Percentiles rank a stretch among this genome's conserved stretches.
Evolutionary conservation across 192 early-diverging fungal genomes (phyloP).

Genomic region (Neocallimastix lanati): DNA sequence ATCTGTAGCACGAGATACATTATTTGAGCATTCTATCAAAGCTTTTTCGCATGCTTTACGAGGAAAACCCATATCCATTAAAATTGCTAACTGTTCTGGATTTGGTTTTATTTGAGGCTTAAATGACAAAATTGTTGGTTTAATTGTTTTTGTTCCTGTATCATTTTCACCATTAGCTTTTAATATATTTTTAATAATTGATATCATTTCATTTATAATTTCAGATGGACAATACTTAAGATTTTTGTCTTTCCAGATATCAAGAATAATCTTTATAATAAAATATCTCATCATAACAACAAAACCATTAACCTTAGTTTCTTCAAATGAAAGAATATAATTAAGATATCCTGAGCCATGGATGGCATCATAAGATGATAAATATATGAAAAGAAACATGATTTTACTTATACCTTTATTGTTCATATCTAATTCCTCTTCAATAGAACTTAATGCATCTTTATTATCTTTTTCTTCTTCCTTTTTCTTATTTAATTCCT

Average conservation of each 20-base stretch:
- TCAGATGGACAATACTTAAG: not conserved
- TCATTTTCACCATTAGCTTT: not conserved
- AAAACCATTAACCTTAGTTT: not conserved
- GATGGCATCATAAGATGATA: not conserved
- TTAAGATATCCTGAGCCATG: not conserved
- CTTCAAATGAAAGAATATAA: not conserved
- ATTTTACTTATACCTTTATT: not conserved
- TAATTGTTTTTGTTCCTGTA: not conserved
- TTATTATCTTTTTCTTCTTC: not conserved
- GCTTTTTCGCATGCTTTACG: slow-evolving; percentile 57
- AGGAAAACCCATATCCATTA: slow-evolving; percentile 71
- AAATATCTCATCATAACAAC: not conserved
- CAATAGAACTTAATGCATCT: not conserved
- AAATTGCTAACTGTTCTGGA: not conserved
- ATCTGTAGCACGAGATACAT: slow-evolving; percentile 63
- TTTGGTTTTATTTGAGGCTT: not conserved
- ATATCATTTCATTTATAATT: not conserved
- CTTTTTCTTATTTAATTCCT: not conserved
- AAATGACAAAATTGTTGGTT: not conserved
- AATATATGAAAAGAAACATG: not conserved
- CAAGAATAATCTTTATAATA: not conserved
- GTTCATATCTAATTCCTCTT: not conserved
- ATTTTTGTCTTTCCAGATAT: not conserved
- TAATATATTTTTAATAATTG: not conserved
- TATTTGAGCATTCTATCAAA: slow-evolving; percentile 54